A percentile compares a stretch with the other conserved stretches of the same genome.
These are phyloP conservation scores for Colletotrichum shisoi DNA, from an alignment of 2,329 filamentous ascomycete species.

Conservation along the genomic window DNA sequence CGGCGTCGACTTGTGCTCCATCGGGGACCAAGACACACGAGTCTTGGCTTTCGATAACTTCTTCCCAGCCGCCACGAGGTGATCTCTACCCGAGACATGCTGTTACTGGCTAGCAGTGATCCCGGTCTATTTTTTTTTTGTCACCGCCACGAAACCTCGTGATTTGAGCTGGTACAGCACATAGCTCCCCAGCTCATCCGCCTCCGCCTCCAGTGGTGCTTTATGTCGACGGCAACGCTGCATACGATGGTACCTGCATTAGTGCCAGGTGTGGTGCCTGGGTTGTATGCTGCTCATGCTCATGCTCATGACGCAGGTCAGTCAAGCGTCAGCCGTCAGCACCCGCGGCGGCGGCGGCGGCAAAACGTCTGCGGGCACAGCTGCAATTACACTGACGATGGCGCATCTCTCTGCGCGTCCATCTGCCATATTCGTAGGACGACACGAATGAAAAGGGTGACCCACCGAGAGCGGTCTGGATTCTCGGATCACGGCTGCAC, in stretches of 20 bases:
- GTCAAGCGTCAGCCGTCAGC: conserved; percentile 31
- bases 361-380: conserved; percentile 15
- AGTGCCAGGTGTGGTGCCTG: conserved; percentile 14
- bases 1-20: conserved; percentile 8
- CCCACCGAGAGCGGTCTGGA: conserved; percentile 29
- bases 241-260: conserved; percentile 36
- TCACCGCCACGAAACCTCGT: conserved; percentile 5
- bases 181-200: conserved; percentile 2
- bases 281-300: neutral
- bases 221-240: conserved; percentile 13
- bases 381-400: conserved; percentile 25
- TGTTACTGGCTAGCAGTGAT: neutral
- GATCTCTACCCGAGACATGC: conserved; percentile 6
- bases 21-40: conserved; percentile 8
- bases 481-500: conserved; percentile 31
- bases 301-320: conserved; percentile 20
- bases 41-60: conserved; percentile 28
- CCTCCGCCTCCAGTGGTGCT: conserved; percentile 8
- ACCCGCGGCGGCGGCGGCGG: neutral
- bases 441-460: conserved; percentile 18
- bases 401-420: conserved; percentile 3
- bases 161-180: conserved; percentile 1
- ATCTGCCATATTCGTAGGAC: neutral
- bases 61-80: conserved; percentile 19
- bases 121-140: conserved; percentile 31